Evolutionary conservation across 345 rosid genomes (phyloP).

Genomic region (Citrus hindsii): DNA sequence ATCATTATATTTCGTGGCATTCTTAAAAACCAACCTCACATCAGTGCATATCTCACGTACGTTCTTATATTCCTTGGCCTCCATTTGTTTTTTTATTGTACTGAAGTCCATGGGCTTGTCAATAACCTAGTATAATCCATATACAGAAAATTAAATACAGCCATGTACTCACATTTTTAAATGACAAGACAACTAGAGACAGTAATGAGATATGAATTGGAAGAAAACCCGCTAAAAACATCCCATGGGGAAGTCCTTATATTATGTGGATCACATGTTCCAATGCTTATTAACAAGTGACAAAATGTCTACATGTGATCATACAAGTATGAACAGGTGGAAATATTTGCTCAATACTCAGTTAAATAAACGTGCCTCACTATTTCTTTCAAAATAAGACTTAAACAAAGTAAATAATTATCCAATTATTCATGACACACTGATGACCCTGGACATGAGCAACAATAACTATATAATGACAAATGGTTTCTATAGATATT

Average conservation of each 20-base stretch:
- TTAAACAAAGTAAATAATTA: neutral
- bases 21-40: constrained; percentile 79
- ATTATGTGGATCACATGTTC: neutral
- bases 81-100: constrained; percentile 84
- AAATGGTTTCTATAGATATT: neutral
- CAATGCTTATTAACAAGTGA: neutral
- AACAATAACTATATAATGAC: neutral
- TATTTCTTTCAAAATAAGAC: neutral
- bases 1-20: constrained; percentile 93
- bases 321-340: neutral
- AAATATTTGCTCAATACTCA: neutral
- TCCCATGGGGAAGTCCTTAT: neutral
- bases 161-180: neutral
- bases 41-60: constrained; percentile 76
- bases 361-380: neutral
- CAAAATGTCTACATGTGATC: neutral
- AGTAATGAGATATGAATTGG: neutral
- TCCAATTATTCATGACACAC: neutral
- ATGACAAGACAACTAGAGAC: neutral
- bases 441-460: neutral
- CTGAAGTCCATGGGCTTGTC: constrained; percentile 96
- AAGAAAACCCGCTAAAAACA: neutral
- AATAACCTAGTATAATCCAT: constrained; percentile 43
- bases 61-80: constrained; percentile 82
- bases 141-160: constrained; percentile 10